Evolutionary conservation across 495 filamentous ascomycete species (phyloP), one percentile per base, ranked within the genome.

Genomic region (Geopyxis carbonaria): DNA sequence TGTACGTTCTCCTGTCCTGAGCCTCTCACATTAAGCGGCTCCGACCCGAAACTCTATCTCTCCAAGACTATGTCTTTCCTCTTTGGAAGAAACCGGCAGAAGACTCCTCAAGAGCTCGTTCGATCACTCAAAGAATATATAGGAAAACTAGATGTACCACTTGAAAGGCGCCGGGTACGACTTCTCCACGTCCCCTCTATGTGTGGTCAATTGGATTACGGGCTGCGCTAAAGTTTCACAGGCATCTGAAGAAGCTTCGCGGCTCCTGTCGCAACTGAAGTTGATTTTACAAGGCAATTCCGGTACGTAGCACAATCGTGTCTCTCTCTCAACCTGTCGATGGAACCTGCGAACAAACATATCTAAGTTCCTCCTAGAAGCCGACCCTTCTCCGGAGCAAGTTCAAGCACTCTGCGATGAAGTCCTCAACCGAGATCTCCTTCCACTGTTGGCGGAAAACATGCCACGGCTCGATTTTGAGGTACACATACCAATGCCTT

Each of bases 381-480:
- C 73, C 44, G 84, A 92, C 53, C 73, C 76, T 44, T 80, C 70
- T 38, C 85, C 85, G 15, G 85, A 94, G 34, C 78, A 87, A 55
- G 77, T 91, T 43, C 71, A 78, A 50, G 69, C 78, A 40, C 67
- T 95, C 14, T 72, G 93, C 31, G 75, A 70, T 28, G 70, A 76
- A 35, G 72, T 92, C 25, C 75, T 93, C 46, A 69, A 84, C 48
- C 83, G 92, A 61, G 83, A 94, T 57, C 64, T 99, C 16, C 71
- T 95, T 24, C 80, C 77, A 48, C 64, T 78, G 22, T 75, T 99
- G 25, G 78, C 86, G 20, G 66, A 69, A 31, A 72, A 74, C 54
- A 75, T 99, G 34, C 70, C 78, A 57, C 67, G 75, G 20, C 72
- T 95, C 4, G 80, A 87, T 4, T 99, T 99, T 65, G 91, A 99